phyloP scores from a whole-genome alignment of 352 stramenopile species.

The Globisporangium parvum region DNA sequence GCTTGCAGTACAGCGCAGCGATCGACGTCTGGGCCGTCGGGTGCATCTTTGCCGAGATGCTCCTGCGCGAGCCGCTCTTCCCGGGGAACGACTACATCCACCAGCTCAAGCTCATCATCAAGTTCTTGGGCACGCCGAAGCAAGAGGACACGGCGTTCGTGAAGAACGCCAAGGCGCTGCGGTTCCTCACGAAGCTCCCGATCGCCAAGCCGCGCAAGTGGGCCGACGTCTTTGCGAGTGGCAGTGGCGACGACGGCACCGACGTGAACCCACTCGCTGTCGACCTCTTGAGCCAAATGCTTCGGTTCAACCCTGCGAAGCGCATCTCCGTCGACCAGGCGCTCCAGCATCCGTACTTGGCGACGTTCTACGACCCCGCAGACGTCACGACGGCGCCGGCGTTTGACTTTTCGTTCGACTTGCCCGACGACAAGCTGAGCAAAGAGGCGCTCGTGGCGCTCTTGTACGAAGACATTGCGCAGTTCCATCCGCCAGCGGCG shows the following conservation, averaged over 20 bases:
- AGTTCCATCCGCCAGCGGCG: slow-evolving; percentile 37
- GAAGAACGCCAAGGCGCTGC: slow-evolving; percentile 86
- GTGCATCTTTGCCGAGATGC: slow-evolving; percentile 98
- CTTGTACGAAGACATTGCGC: slow-evolving; percentile 53
- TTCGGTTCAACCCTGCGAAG: slow-evolving; percentile 69
- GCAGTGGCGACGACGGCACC: slow-evolving; percentile 9
- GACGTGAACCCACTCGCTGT: slow-evolving; percentile 45
- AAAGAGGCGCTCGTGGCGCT: slow-evolving; percentile 54
- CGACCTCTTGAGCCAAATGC: slow-evolving; percentile 58
- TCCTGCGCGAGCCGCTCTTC: slow-evolving; percentile 95
- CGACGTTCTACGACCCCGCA: slow-evolving; percentile 86
- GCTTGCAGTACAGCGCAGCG: slow-evolving; percentile 91
- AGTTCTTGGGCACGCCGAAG: slow-evolving; percentile 61
- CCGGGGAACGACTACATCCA: slow-evolving; percentile 83
- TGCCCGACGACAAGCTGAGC: slow-evolving; percentile 55
- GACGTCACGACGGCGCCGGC: slow-evolving; percentile 30
- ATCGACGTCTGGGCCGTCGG: slow-evolving; percentile 94
- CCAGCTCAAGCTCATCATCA: slow-evolving; percentile 80
- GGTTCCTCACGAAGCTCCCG: slow-evolving; percentile 78
- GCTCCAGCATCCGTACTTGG: slow-evolving; percentile 58
- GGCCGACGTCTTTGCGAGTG: slow-evolving; percentile 41
- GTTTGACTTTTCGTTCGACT: slow-evolving; percentile 68
- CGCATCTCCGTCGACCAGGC: slow-evolving; percentile 56
- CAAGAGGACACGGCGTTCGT: slow-evolving; percentile 78
- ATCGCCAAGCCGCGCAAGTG: slow-evolving; percentile 78